A percentile compares a stretch with the other conserved stretches of the same genome.
Evolutionary conservation across 805 yeast species (phyloP).

Genomic region (Scheffersomyces ergatensis): DNA sequence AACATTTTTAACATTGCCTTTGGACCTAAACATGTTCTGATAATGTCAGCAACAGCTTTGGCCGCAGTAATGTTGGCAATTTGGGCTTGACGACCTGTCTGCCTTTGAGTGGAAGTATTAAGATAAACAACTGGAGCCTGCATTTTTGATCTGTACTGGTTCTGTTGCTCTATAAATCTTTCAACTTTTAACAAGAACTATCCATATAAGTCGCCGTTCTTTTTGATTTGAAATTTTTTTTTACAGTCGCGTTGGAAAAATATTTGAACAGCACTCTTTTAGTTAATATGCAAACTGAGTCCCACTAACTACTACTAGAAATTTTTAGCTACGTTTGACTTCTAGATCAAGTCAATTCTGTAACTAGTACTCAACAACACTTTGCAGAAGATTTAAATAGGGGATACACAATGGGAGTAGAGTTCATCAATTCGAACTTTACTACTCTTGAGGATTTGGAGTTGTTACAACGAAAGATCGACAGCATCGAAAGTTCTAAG

Average conservation of each 20-base stretch:
- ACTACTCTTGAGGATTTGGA: conserved; percentile 32
- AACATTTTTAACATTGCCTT: conserved; percentile 99
- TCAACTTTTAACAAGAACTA: too few species aligned
- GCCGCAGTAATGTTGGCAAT: conserved; percentile 97
- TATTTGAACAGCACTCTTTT: too few species aligned
- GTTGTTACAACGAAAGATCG: conserved; percentile 20
- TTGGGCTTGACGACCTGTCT: conserved; percentile 96
- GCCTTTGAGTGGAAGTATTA: conserved; percentile 86
- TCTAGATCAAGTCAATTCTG: too few species aligned
- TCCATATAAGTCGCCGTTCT: not conserved
- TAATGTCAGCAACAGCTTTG: conserved; percentile 97
- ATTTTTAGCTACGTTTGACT: too few species aligned
- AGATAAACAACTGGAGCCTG: conserved; percentile 48
- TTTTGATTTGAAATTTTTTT: not conserved
- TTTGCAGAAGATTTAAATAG: too few species aligned
- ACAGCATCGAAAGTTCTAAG: conserved; percentile 18
- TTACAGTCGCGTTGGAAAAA: not conserved
- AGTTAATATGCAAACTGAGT: too few species aligned
- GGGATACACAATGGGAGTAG: not conserved
- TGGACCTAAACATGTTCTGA: conserved; percentile 97
- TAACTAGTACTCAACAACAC: too few species aligned
- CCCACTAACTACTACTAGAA: too few species aligned
- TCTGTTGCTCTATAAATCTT: too few species aligned
- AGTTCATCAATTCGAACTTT: conserved; percentile 24
- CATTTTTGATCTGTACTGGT: too few species aligned